Evolutionary conservation across 2,329 filamentous ascomycete species (phyloP), one percentile per base, ranked within the genome.

Genomic region (Zelopaecilomyces penicillatus): DNA sequence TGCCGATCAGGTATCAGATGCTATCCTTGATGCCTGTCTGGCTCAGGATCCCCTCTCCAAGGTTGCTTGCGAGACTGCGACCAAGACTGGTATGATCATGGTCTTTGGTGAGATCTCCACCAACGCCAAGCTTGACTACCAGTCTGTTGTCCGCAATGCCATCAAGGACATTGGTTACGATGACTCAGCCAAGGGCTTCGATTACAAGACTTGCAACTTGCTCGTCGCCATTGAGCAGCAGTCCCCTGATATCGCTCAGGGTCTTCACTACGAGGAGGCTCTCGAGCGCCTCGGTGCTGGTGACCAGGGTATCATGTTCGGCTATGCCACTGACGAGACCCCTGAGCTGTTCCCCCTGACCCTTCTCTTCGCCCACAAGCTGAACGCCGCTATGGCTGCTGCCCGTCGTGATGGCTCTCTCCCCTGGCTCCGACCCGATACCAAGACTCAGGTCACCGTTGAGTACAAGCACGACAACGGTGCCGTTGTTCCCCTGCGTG

Each of bases 301-400:
- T 85, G 93, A 98, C 74, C 93, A 98, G 79, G 93, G 93, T 78
- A 96, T 98, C 79, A 98, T 98, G 93, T 98, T 98, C 73, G 93
- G 93, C 62, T 98, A 98, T 80, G 93, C 93, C 69, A 95, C 93
- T 62, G 93, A 98, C 64, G 93, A 98, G 81, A 97, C 93, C 61
- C 90, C 91, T 51, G 93, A 98, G 76, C 81, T 95, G 59, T 87
- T 97, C 67, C 93, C 93, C 56, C 78, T 98, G 63, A 97, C 91
- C 62, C 79, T 97, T 58, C 80, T 91, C 62, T 82, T 97, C 64
- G 85, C 93, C 63, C 93, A 98, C 82, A 89, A 90, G 79, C 87
- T 98, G 60, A 98, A 98, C 76, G 78, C 83, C 65, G 88, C 88
- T 69, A 95, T 98, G 90, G 86, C 82, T 54, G 78, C 83, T 59